Percentiles rank a stretch among this genome's conserved stretches.
Conservation (phyloP, 1,139 yeast species). For the Kluyveromyces sp. region DNA sequence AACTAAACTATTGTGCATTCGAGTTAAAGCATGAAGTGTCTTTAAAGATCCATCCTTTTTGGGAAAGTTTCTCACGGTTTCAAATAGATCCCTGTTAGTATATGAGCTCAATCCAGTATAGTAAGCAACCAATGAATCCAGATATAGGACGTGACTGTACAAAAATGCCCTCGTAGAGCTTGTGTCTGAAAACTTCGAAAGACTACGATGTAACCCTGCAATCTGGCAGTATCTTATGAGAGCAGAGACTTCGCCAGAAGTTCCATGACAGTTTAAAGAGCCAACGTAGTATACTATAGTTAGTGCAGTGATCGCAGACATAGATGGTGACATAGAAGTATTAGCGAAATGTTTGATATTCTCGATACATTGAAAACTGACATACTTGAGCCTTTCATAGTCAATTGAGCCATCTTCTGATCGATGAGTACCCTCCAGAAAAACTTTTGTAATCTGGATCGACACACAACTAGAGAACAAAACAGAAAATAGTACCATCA, state of each 20-base stretch:
- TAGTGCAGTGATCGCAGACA: constrained; percentile 4
- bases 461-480: constrained; percentile 3
- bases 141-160: constrained; percentile 3
- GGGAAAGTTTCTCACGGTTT: constrained; percentile 4
- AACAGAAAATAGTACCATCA: constrained; percentile 1
- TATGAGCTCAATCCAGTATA: constrained; percentile 3
- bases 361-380: constrained; percentile 3
- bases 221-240: constrained; percentile 4
- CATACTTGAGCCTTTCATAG: constrained; percentile 4
- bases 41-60: not conserved
- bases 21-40: not conserved
- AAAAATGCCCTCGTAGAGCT: constrained; percentile 2
- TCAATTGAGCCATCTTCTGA: not conserved
- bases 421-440: not conserved
- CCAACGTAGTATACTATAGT: constrained; percentile 4
- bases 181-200: not conserved
- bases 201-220: constrained; percentile 5
- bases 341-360: constrained; percentile 2
- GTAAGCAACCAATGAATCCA: constrained; percentile 3
- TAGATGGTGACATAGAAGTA: constrained; percentile 2
- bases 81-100: constrained; percentile 2
- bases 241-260: constrained; percentile 3
- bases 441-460: constrained; percentile 1
- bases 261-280: constrained; percentile 2
- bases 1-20: not conserved